A percentile compares a stretch with the other conserved stretches of the same genome.
Evolutionary conservation across 2,329 filamentous ascomycete species (phyloP).

Genomic region (Penicillium griseofulvum): DNA sequence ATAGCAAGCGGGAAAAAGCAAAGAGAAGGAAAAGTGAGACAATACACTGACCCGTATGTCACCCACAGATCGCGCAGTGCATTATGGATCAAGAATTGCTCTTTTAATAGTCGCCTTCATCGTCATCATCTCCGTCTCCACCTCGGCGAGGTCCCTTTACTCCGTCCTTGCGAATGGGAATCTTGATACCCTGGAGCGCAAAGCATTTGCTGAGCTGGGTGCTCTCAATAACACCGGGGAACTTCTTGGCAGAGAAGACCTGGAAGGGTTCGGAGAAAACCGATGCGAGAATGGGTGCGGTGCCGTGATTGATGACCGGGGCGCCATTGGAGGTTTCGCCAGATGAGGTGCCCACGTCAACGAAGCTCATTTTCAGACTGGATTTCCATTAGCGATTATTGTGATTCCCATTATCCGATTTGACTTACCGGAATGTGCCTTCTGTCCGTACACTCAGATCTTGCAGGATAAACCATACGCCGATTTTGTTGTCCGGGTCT

Average conservation of each 20-base stretch:
- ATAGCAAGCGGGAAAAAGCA: slow-evolving; percentile 14
- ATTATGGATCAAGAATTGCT: slow-evolving; percentile 1
- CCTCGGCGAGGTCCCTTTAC: slow-evolving; percentile 43
- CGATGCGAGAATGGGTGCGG: slow-evolving; percentile 77
- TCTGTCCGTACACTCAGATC: slow-evolving; percentile 93
- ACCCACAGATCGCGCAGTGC: not conserved
- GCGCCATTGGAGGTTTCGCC: slow-evolving; percentile 40
- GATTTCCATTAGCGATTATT: not conserved
- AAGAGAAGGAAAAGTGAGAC: slow-evolving; percentile 2
- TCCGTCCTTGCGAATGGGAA: slow-evolving; percentile 89
- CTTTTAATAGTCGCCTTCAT: slow-evolving; percentile 31
- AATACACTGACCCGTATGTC: not conserved
- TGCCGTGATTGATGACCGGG: slow-evolving; percentile 65
- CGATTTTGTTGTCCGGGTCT: slow-evolving; percentile 75
- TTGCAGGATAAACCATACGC: slow-evolving; percentile 95
- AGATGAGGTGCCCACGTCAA: slow-evolving; percentile 68
- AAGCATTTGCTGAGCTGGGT: slow-evolving; percentile 90
- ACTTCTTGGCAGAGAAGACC: slow-evolving; percentile 96
- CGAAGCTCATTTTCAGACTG: slow-evolving; percentile 71
- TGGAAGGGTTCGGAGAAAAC: slow-evolving; percentile 87
- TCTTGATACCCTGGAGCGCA: slow-evolving; percentile 91
- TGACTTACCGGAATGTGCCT: slow-evolving; percentile 76
- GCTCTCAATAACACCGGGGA: slow-evolving; percentile 94
- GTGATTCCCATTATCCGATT: not conserved
- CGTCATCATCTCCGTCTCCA: slow-evolving; percentile 34